Percentiles rank a stretch among this genome's conserved stretches.
These are phyloP conservation scores for Linnemannia schmuckeri DNA, from an alignment of 192 early-diverging fungal species.

Conservation along the genomic window DNA sequence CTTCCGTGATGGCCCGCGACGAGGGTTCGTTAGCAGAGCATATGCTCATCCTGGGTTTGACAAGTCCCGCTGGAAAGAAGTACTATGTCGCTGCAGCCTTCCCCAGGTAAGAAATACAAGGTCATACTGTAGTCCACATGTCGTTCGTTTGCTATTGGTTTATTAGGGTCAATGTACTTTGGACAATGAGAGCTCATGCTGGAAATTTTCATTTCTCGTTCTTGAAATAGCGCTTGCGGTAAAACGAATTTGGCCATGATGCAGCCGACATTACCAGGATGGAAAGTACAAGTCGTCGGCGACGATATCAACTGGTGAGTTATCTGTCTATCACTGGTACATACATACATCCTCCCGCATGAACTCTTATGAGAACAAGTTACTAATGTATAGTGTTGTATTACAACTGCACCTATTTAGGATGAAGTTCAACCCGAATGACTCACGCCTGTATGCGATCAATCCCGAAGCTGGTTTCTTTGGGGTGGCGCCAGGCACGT, in stretches of 20 bases:
- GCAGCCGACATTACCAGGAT: constrained; percentile 49
- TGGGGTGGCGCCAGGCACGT: constrained; percentile 56
- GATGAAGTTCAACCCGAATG: constrained; percentile 49
- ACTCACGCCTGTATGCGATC: constrained; percentile 51
- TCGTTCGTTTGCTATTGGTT: not conserved
- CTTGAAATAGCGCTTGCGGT: constrained; percentile 39
- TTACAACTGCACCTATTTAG: not conserved
- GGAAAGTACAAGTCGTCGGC: constrained; percentile 53
- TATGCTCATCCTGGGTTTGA: constrained; percentile 50
- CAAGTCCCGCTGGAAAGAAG: constrained; percentile 51
- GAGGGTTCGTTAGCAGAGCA: constrained; percentile 54
- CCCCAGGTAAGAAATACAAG: constrained; percentile 23
- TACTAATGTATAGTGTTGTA: not conserved
- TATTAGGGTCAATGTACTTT: not conserved
- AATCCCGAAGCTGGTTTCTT: constrained; percentile 58
- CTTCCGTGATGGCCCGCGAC: constrained; percentile 53
- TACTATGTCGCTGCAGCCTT: constrained; percentile 53
- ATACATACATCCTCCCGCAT: not conserved
- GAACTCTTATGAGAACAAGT: not conserved
- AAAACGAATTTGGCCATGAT: constrained; percentile 56
- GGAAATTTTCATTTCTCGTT: not conserved
- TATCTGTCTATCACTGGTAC: not conserved
- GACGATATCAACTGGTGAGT: constrained; percentile 54
- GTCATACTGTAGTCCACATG: not conserved
- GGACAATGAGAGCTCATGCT: not conserved